Conservation (phyloP, 495 filamentous ascomycete genomes). For the Hyaloscypha finlandica region DNA sequence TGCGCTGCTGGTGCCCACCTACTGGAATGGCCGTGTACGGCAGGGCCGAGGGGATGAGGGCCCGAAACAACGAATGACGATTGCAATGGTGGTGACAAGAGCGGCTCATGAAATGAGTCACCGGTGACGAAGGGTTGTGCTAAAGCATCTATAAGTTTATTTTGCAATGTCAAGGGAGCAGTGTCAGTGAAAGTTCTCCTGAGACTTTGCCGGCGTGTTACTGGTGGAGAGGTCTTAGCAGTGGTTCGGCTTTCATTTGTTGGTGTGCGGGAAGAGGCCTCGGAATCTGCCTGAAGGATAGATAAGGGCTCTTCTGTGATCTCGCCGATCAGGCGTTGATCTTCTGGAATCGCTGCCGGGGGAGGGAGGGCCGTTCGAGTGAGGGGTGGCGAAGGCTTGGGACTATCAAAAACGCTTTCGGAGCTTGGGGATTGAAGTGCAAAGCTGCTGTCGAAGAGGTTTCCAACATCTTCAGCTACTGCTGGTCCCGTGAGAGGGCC, state of each 20-base stretch:
- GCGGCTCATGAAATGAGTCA: slow-evolving; percentile 49
- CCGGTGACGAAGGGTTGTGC: slow-evolving; percentile 74
- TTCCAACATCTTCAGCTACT: slow-evolving; percentile 59
- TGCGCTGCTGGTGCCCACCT: slow-evolving; percentile 91
- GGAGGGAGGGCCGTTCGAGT: slow-evolving; percentile 10
- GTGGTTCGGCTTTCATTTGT: slow-evolving; percentile 58
- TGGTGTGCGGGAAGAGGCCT: slow-evolving; percentile 55
- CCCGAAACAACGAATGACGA: slow-evolving; percentile 39
- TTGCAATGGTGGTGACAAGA: slow-evolving; percentile 42
- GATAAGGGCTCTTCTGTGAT: neutral
- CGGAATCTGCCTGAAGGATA: slow-evolving; percentile 29
- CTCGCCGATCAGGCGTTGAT: slow-evolving; percentile 3
- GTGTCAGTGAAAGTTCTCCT: slow-evolving; percentile 89
- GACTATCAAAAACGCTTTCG: slow-evolving; percentile 43
- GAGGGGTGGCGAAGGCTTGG: slow-evolving; percentile 39
- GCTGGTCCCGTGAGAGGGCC: slow-evolving; percentile 81
- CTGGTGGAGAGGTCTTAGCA: slow-evolving; percentile 49
- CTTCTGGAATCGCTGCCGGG: neutral
- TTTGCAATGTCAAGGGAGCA: slow-evolving; percentile 67
- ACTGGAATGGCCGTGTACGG: slow-evolving; percentile 80
- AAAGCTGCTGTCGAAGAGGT: slow-evolving; percentile 83
- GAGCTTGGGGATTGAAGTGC: slow-evolving; percentile 55
- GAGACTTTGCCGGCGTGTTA: slow-evolving; percentile 68
- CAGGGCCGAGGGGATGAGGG: slow-evolving; percentile 39
- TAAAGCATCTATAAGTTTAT: slow-evolving; percentile 84